Base-by-base conservation (phyloP, 2,329 filamentous ascomycete species). In the Aspergillus pseudoglaucus region DNA sequence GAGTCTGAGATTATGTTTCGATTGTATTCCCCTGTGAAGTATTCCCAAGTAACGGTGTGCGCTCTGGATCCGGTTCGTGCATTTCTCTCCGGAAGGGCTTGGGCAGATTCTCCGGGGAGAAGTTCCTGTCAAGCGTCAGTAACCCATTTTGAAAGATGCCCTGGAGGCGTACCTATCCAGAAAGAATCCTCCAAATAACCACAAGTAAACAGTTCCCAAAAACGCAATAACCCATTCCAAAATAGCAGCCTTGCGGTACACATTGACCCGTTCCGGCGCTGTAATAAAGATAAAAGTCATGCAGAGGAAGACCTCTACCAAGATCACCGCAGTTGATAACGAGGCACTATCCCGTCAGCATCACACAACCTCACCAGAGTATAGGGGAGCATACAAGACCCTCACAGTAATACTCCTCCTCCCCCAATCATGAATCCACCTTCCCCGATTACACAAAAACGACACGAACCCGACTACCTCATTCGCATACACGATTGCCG, bases 201-300 rank as follows among this genome's bases (percentile, higher is more conserved):
- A 57, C 30, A 58, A 25, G 45, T 58, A 58, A 4, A 49, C 37
- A 7, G 54, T 55, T 0, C 56, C 54, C 14, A 57, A 23, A 25
- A 58, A 58, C 1, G 53, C 56, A 38, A 58, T 57, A 15, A 57
- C 44, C 56, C 56, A 58, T 42, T 58, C 56, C 30, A 58, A 33
- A 9, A 58, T 51, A 5, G 51, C 56, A 12, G 54, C 56, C 4
- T 44, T 41, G 14, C 47, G 49, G 30, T 55, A 56, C 23, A 14
- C n/a, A 10, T 48, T 37, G 23, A 41, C 44, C 3, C 14, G 47
- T 2, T 52, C 53, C 3, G 47, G 49, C 6, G 55, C 35, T 14
- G 49, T 57, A 4, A 57, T 50, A 7, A 52, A 54, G 30, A 58
- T 39, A 15, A 56, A 56, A 5, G 50, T 51, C 6, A 53, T 47